phyloP scores from a whole-genome alignment of 371 early-diverging fungal species.

The Funneliformis caledonium region DNA sequence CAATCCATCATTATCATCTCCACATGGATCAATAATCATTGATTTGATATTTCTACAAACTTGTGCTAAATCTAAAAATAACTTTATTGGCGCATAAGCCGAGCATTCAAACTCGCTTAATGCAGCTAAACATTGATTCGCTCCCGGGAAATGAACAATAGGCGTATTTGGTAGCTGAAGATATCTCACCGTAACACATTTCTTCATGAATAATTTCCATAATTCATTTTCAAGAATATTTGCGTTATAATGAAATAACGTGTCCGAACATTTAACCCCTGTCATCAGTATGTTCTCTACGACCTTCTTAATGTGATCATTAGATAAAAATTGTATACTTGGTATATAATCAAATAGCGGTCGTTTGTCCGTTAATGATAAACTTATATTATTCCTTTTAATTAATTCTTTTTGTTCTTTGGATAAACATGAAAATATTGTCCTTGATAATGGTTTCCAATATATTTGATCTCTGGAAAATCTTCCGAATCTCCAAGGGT shows the following conservation, averaged over 20 bases:
- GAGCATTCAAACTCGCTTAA: neutral
- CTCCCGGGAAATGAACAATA: neutral
- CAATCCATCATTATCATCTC: conserved; percentile 6
- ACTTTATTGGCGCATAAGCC: neutral
- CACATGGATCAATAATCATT: neutral
- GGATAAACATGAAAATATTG: neutral
- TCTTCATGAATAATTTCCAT: conserved; percentile 12
- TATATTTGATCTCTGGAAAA: neutral
- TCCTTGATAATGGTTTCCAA: neutral
- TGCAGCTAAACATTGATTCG: neutral
- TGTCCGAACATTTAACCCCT: neutral
- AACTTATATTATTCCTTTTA: neutral
- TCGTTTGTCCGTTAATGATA: neutral
- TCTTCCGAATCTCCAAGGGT: neutral
- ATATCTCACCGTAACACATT: neutral
- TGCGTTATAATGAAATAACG: neutral
- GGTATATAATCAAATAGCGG: neutral
- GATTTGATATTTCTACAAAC: neutral
- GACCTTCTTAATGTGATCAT: neutral
- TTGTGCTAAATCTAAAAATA: neutral
- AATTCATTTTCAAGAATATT: neutral
- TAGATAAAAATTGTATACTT: neutral
- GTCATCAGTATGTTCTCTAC: neutral
- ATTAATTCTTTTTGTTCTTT: neutral
- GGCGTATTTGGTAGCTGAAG: neutral